Evolutionary conservation across 2,329 filamentous ascomycete species (phyloP).

Genomic region (Curvularia sp.): DNA sequence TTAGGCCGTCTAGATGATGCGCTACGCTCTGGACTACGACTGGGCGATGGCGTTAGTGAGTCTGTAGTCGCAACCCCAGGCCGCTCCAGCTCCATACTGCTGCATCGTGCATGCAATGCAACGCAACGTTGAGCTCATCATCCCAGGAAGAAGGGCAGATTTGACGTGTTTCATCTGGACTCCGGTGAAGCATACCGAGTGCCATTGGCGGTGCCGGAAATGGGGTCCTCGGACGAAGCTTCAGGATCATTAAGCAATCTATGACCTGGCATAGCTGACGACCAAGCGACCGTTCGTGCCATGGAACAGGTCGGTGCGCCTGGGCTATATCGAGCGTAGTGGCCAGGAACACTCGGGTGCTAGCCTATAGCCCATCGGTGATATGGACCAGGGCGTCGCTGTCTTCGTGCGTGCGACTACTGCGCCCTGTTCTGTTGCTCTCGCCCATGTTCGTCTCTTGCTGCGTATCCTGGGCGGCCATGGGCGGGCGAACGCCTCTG

Average conservation of each 20-base stretch:
- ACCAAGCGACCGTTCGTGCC: slow-evolving; percentile 40
- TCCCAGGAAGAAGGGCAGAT: slow-evolving; percentile 18
- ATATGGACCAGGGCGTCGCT: slow-evolving; percentile 2
- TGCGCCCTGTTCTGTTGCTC: slow-evolving; percentile 6
- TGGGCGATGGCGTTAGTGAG: slow-evolving; percentile 23
- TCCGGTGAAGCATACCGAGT: slow-evolving; percentile 10
- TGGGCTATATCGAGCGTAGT: slow-evolving; percentile 21
- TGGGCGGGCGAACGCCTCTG: slow-evolving; percentile 13
- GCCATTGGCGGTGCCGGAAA: slow-evolving; percentile 31
- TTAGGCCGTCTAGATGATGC: slow-evolving; percentile 19
- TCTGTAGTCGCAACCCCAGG: slow-evolving; percentile 7
- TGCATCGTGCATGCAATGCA: slow-evolving; percentile 17
- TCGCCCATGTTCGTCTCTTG: background rate
- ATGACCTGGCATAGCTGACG: slow-evolving; percentile 39
- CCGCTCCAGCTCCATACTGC: background rate
- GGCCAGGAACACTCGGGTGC: slow-evolving; percentile 28
- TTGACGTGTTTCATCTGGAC: slow-evolving; percentile 28
- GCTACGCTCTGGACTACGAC: slow-evolving; percentile 14
- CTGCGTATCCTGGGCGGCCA: background rate
- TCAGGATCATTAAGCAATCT: slow-evolving; percentile 32
- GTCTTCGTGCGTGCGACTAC: background rate
- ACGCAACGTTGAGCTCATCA: slow-evolving; percentile 24
- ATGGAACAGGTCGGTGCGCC: slow-evolving; percentile 37
- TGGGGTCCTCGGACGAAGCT: slow-evolving; percentile 23
- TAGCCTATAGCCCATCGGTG: slow-evolving; percentile 8